These are phyloP conservation scores for Corylus avellana DNA, from an alignment of 306 rosid genomes.

Conservation along the genomic window DNA sequence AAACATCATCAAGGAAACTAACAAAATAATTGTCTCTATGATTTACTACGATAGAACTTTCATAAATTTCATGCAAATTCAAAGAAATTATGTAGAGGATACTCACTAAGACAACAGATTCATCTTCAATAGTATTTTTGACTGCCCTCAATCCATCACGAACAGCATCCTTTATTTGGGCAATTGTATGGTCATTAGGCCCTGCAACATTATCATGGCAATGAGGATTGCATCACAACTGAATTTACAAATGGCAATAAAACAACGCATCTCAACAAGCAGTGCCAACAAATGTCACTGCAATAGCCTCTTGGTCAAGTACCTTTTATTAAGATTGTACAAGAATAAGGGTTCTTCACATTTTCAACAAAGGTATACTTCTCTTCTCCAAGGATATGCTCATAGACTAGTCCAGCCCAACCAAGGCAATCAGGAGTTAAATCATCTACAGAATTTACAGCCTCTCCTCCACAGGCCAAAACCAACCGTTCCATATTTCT, in stretches of 20 bases:
- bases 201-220: slow-evolving; percentile 52
- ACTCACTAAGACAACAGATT: slow-evolving; percentile 77
- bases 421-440: slow-evolving; percentile 90
- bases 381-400: slow-evolving; percentile 96
- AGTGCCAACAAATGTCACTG: not conserved
- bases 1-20: not conserved
- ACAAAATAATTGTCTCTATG: not conserved
- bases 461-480: slow-evolving; percentile 98
- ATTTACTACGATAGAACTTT: not conserved
- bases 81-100: not conserved
- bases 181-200: slow-evolving; percentile 97
- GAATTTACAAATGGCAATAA: slow-evolving; percentile 21
- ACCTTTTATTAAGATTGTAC: slow-evolving; percentile 98
- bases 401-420: slow-evolving; percentile 98
- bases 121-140: slow-evolving; percentile 95
- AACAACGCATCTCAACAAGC: not conserved
- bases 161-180: slow-evolving; percentile 97
- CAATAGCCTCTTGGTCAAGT: not conserved
- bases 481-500: slow-evolving; percentile 99
- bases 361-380: slow-evolving; percentile 92
- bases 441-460: slow-evolving; percentile 88
- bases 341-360: slow-evolving; percentile 90
- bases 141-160: slow-evolving; percentile 98
- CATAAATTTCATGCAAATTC: not conserved
- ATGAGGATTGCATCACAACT: slow-evolving; percentile 23